Evolutionary conservation across 2,329 filamentous ascomycete genomes (phyloP).

Genomic region (Ambrosiella xylebori): DNA sequence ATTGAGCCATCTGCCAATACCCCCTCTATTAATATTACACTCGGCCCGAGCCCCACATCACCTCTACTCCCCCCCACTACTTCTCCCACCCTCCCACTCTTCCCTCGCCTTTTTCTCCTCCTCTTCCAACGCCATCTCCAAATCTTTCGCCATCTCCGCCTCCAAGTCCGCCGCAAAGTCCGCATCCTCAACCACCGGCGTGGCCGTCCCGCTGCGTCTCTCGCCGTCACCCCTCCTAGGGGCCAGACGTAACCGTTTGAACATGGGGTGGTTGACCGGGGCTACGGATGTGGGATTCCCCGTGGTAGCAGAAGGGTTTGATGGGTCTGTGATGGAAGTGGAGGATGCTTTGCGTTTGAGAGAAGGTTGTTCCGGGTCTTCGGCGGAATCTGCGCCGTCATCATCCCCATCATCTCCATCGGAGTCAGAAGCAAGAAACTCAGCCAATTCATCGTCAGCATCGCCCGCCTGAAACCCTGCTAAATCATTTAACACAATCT

Average conservation of each 20-base stretch:
- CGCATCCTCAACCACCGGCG: conserved; percentile 16
- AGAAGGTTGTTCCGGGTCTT: conserved; percentile 13
- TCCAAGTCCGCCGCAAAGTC: conserved; percentile 36
- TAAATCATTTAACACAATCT: conserved; percentile 36
- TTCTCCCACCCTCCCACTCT: not conserved
- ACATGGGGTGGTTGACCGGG: conserved; percentile 11
- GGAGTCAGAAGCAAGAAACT: conserved; percentile 45
- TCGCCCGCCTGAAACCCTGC: conserved; percentile 43
- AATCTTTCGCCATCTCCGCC: conserved; percentile 43
- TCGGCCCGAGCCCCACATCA: no score
- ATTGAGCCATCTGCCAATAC: no score
- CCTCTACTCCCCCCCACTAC: not conserved
- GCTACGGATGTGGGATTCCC: not conserved
- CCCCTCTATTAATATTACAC: no score
- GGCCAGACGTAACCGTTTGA: conserved; percentile 15
- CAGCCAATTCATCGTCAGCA: conserved; percentile 55
- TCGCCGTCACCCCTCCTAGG: conserved; percentile 21
- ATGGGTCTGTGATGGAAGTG: not conserved
- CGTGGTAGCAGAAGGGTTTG: not conserved
- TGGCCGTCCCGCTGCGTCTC: conserved; percentile 22
- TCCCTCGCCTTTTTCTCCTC: not conserved
- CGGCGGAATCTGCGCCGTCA: conserved; percentile 15
- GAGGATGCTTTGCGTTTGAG: conserved; percentile 14
- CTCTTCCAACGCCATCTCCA: conserved; percentile 24
- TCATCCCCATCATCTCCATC: conserved; percentile 19